Evolutionary conservation across 208 protist species (phyloP), one percentile per base, ranked within the genome.

Genomic region (Entamoeba invadens): DNA sequence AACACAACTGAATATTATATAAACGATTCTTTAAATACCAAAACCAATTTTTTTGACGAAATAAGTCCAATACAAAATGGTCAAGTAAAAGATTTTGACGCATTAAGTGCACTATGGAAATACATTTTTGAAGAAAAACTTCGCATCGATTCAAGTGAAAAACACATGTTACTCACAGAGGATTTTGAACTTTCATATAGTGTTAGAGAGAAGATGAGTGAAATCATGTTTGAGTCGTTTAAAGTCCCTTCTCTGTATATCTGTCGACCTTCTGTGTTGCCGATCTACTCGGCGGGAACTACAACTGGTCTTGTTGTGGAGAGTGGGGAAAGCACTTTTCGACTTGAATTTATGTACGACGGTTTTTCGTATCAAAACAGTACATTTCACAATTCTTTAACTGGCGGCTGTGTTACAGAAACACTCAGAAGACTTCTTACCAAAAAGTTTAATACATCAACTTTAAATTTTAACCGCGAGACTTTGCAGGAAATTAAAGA

Each of bases 41-140:
- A 94, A 8, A 31, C 68, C 45, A 94, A 94, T 50, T 92, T 95
- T 44, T 68, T 95, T 18, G 72, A 45, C 1, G 6, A 95, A 21
- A 44, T 31, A 44, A 95, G 95, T 72, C 95, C 95, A 31, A 95
- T 95, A 38, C 94, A 95, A 46, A 92, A 95, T 3, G 95, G 95
- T 68, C 50, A 47, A 14, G 46, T 95, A 2, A 93, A 31, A 38
- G 92, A 95, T 35, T 95, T 94, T 92, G 93, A 93, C 3, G 93
- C 93, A 44, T 94, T 95, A 92, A n/a, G 94, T 46, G 93, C 92
- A 93, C 95, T 96, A 93, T 99, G 98, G 98, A 97, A 99, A 95
- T 98, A 99, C 95, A 99, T 98, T 93, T 99, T 99, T 96, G 98
- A 98, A 96, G 99, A 99, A 95, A 98, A 99, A 96, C 97, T 99